Evolutionary conservation across 371 early-diverging fungal genomes (phyloP), one percentile per base, ranked within the genome.

Genomic region (Mucor plumbeus): DNA sequence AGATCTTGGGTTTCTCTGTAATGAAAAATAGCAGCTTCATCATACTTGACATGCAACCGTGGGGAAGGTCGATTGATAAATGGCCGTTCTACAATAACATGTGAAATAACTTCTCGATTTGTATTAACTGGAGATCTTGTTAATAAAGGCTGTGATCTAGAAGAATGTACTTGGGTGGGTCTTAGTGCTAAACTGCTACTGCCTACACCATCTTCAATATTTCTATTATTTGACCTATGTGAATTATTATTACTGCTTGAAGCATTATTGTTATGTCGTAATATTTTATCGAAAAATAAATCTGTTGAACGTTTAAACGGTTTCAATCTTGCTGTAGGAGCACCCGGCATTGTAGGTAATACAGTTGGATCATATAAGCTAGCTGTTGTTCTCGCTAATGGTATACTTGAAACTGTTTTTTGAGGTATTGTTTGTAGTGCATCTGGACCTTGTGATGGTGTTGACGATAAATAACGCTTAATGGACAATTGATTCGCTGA

Each of bases 401-500:
- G 48, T 35, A 61, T 61, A n/a, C 44, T 34, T 5, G 47, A 61
- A 21, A 58, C 26, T 11, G 67, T 61, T 8, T 26, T 64, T 31
- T 64, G 61, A 15, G 41, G 63, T 55, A 39, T 59, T 11, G 26
- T 50, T 9, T 50, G 26, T 21, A 38, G 9, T 8, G 50, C n/a
- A 19, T 50, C 38, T 50, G 26, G 21, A 4, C 11, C 50, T 11
- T 44, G 7, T 9, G 43, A 47, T 33, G n/a, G 10, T 40, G 53
- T 7, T 43, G 19, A 36, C n/a, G 59, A 34, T 36, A 91, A 70
- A 70, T 87, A 83, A 61, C 67, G 65, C 40, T 77, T 65, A 36
- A 88, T 79, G 41, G 84, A 70, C 4, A 75, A 64, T 35, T 76
- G 69, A 69, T 90, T 83, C 5, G 76, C 82, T 6, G 61, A 65